Percentiles rank a stretch among this genome's conserved stretches.
These are phyloP conservation scores for Xylaria grammica DNA, from an alignment of 495 filamentous ascomycete species.

Conservation along the genomic window DNA sequence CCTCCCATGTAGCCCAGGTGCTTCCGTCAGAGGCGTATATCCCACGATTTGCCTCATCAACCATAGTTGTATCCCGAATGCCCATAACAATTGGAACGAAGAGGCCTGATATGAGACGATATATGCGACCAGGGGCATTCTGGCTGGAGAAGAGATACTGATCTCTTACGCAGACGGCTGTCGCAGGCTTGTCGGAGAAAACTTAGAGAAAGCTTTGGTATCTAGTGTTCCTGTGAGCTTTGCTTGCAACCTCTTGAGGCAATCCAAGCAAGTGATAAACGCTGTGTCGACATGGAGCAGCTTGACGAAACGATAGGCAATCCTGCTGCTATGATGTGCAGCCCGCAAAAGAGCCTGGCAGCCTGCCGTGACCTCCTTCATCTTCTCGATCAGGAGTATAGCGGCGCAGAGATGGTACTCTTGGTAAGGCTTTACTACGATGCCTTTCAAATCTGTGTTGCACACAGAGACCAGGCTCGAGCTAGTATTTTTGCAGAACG, in stretches of 20 bases:
- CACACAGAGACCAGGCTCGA: constrained; percentile 50
- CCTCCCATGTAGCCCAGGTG: constrained; percentile 40
- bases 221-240: constrained; percentile 37
- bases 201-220: constrained; percentile 44
- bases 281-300: constrained; percentile 34
- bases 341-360: constrained; percentile 35
- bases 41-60: constrained; percentile 45
- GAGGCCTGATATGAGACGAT: constrained; percentile 36
- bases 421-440: constrained; percentile 48
- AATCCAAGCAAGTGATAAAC: constrained; percentile 39
- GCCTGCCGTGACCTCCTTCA: constrained; percentile 34
- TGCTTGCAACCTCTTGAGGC: constrained; percentile 37
- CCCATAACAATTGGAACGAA: constrained; percentile 45
- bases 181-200: constrained; percentile 30
- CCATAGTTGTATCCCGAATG: constrained; percentile 50
- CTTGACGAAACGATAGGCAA: constrained; percentile 43
- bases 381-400: constrained; percentile 40
- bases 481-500: constrained; percentile 52
- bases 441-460: constrained; percentile 50
- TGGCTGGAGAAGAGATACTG: constrained; percentile 47
- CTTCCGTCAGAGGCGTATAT: constrained; percentile 42
- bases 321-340: constrained; percentile 23
- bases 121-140: constrained; percentile 44
- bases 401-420: constrained; percentile 31
- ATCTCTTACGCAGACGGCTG: constrained; percentile 41